Evolutionary conservation across 768 basidiomycete genomes (phyloP).

Genomic region (Obba rivulosa): DNA sequence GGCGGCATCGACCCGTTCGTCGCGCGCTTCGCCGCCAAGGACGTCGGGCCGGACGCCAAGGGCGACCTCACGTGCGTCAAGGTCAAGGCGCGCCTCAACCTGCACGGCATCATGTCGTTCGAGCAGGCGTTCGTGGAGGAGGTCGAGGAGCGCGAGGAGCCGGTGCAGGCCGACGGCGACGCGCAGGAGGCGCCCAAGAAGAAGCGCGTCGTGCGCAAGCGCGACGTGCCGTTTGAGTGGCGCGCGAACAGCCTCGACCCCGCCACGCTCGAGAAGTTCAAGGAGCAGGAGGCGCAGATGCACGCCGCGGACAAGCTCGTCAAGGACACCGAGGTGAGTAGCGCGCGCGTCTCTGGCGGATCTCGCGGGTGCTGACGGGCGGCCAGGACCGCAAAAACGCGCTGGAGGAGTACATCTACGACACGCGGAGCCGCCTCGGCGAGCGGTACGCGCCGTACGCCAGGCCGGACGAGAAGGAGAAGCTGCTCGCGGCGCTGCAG

Average conservation of each 20-base stretch:
- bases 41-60: slow-evolving; percentile 59
- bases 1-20: slow-evolving; percentile 83
- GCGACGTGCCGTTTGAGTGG: slow-evolving; percentile 69
- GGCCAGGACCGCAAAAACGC: slow-evolving; percentile 95
- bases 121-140: slow-evolving; percentile 85
- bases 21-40: slow-evolving; percentile 75
- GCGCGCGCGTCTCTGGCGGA: background rate
- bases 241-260: slow-evolving; percentile 62
- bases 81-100: slow-evolving; percentile 84
- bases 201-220: slow-evolving; percentile 83
- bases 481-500: slow-evolving; percentile 61
- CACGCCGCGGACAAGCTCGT: slow-evolving; percentile 91
- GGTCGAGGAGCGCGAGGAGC: slow-evolving; percentile 65
- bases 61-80: slow-evolving; percentile 82
- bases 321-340: slow-evolving; percentile 87
- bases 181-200: slow-evolving; percentile 61
- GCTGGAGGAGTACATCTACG: slow-evolving; percentile 98
- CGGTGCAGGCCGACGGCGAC: slow-evolving; percentile 57
- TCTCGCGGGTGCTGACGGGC: slow-evolving; percentile 4
- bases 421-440: slow-evolving; percentile 89
- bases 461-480: slow-evolving; percentile 69
- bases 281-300: slow-evolving; percentile 87
- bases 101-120: slow-evolving; percentile 83
- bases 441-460: slow-evolving; percentile 78
- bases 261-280: slow-evolving; percentile 53